These are phyloP conservation scores for Coix lacrymajobi DNA, from an alignment of 176 grass and related monocot species.

Conservation along the genomic window DNA sequence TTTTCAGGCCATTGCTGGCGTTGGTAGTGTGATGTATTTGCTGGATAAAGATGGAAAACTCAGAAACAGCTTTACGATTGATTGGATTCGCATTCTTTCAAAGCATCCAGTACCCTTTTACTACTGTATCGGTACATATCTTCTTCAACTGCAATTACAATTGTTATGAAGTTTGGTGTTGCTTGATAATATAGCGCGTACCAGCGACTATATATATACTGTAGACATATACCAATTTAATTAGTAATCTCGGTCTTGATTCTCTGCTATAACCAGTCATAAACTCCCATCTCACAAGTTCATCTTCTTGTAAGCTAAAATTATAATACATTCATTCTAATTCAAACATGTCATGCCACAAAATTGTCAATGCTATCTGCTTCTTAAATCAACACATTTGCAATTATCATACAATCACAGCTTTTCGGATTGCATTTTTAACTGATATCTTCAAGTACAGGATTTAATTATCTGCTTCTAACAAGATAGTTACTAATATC, in stretches of 20 bases:
- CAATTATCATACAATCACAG: background rate
- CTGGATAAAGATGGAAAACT: conserved; percentile 64
- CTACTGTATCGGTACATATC: conserved; percentile 62
- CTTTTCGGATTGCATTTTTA: background rate
- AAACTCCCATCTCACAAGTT: background rate
- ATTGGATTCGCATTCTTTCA: conserved; percentile 63
- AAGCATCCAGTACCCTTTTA: conserved; percentile 87
- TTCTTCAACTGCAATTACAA: background rate
- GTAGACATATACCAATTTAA: background rate
- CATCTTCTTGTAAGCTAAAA: background rate
- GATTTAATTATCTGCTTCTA: background rate
- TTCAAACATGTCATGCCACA: background rate
- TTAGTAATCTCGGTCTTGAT: background rate
- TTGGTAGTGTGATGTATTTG: conserved; percentile 56
- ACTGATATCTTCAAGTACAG: background rate
- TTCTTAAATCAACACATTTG: background rate
- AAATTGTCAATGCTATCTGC: background rate
- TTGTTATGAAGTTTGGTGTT: background rate
- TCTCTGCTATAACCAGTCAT: background rate
- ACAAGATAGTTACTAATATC: background rate
- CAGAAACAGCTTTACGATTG: conserved; percentile 64
- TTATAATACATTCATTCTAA: background rate
- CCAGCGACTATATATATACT: background rate
- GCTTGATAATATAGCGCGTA: background rate
- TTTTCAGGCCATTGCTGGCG: conserved; percentile 49